Base-by-base conservation (phyloP, 164 flowering plant species). In the Taxillus chinensis region DNA sequence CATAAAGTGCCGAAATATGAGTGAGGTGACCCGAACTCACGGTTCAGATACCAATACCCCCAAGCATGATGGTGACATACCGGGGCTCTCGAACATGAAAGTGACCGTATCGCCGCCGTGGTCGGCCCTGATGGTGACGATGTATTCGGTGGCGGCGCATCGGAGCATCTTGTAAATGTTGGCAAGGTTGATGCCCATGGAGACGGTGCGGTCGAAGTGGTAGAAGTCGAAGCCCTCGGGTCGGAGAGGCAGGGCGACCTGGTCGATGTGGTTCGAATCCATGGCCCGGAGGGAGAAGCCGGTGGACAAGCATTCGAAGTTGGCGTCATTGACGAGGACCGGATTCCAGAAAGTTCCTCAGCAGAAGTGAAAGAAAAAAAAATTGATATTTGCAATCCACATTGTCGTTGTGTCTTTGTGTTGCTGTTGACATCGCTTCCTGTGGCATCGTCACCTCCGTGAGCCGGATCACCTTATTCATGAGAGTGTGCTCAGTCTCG, bases 1-100 rank as follows among this genome's bases (percentile, higher is more conserved):
- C 39, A 53, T 3, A 13, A 43, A 43, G 13, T 39, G 5, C 45
- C 5, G 45, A 43, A 43, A 8, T 43, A 8, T 5, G 38, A 55
- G 16, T 17, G 45, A 58, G 4, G 15, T 40, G 59, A 41, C 57
- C 53, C 55, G 40, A 13, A 77, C 96, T 85, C 71, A 92, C 99
- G 65, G 68, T 69, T 75, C 96, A 92, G 59, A 89, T 83, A 63
- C 71, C 73, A 46, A 90, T 83, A 55, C 74, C 63, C 50, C 87
- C 87, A 59, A 95, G 82, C 82, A 86, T 80, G n/a, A n/a, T n/a
- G n/a, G n/a, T n/a, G n/a, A n/a, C n/a, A n/a, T n/a, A n/a, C n/a
- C n/a, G n/a, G 69, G 64, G 57, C 60, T 60, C 49, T 67, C 69
- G 48, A 67, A 67, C 64, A 67, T 61, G 60, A 67, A 67, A 60